phyloP scores from a whole-genome alignment of 768 basidiomycete species.

The Phanerodontia chrysosporium region DNA sequence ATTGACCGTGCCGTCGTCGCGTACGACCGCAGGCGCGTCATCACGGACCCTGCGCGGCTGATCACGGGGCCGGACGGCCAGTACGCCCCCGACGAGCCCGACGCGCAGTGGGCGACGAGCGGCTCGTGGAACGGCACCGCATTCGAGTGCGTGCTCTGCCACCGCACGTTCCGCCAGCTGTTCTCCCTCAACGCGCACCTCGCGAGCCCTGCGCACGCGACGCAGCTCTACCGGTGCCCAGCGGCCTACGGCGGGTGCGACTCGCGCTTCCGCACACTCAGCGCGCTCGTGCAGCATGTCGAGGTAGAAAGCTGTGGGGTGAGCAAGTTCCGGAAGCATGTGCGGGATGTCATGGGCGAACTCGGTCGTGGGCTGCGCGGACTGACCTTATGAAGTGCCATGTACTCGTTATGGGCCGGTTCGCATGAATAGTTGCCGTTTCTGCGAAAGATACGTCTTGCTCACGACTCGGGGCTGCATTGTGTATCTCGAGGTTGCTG shows the following conservation, averaged over 20 bases:
- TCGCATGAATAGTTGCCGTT: too few species aligned
- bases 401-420: too few species aligned
- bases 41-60: conserved; percentile 55
- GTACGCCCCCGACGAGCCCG: conserved; percentile 4
- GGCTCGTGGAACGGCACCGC: conserved; percentile 35
- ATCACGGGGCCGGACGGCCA: conserved; percentile 33
- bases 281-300: conserved; percentile 59
- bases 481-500: too few species aligned
- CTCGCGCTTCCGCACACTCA: conserved; percentile 44
- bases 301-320: conserved; percentile 63
- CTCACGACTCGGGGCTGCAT: too few species aligned
- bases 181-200: conserved; percentile 56
- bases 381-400: too few species aligned
- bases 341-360: conserved; percentile 35
- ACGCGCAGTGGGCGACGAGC: conserved; percentile 29
- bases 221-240: conserved; percentile 54
- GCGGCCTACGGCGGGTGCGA: conserved; percentile 34
- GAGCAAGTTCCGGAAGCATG: conserved; percentile 36
- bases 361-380: background rate
- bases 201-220: conserved; percentile 54
- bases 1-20: conserved; percentile 38
- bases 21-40: conserved; percentile 41
- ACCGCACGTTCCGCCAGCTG: conserved; percentile 37
- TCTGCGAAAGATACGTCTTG: too few species aligned
- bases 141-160: conserved; percentile 60